Conservation (phyloP, 2,329 filamentous ascomycete genomes). For the Diaporthe sp. region DNA sequence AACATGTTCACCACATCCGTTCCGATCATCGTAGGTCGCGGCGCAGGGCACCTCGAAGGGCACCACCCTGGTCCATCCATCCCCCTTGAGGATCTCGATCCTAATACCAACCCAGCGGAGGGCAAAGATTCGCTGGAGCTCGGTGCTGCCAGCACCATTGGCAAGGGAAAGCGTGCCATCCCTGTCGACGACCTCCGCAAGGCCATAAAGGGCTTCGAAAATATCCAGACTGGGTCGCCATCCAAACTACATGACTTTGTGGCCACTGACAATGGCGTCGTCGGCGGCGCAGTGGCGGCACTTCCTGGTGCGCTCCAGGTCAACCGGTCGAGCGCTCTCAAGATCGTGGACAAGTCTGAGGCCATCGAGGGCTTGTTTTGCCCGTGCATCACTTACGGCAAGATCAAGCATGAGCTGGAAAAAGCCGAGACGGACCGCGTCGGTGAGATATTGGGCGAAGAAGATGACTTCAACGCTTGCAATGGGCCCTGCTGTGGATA, state of each 20-base stretch:
- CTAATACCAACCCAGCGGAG: background rate
- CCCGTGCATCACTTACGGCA: constrained; percentile 41
- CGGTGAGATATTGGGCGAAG: constrained; percentile 1
- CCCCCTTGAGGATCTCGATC: constrained; percentile 9
- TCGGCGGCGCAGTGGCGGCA: background rate
- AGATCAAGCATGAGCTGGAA: constrained; percentile 31
- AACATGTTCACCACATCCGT: background rate
- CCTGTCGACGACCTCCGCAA: constrained; percentile 5
- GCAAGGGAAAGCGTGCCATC: background rate
- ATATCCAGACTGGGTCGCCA: background rate
- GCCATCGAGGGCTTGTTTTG: constrained; percentile 36
- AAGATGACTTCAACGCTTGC: constrained; percentile 14
- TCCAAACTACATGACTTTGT: constrained; percentile 36
- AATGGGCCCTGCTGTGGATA: constrained; percentile 37
- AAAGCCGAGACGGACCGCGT: constrained; percentile 31
- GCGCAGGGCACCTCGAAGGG: background rate
- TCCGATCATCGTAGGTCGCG: background rate
- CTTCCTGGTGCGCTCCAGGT: constrained; percentile 18
- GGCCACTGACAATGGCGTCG: constrained; percentile 31
- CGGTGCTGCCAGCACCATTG: background rate
- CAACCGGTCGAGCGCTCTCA: constrained; percentile 34
- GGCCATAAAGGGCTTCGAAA: background rate
- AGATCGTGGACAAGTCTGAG: constrained; percentile 34
- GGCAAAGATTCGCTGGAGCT: background rate
- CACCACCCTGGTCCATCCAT: background rate